phyloP scores from a whole-genome alignment of 352 stramenopile species.

The Phytophthora podocarpi region DNA sequence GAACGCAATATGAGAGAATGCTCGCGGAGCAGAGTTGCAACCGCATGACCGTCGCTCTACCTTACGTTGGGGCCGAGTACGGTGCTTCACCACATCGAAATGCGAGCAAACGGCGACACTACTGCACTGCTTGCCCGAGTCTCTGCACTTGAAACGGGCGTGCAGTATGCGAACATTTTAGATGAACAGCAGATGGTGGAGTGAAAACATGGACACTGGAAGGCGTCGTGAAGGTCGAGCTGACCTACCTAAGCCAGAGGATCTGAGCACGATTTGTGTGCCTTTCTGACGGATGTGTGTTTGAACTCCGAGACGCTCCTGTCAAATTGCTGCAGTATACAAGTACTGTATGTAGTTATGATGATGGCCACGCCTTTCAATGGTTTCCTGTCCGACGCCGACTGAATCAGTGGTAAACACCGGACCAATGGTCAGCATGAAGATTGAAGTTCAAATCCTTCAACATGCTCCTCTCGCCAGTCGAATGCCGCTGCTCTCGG shows the following conservation, averaged over 20 bases:
- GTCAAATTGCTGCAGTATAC: no score
- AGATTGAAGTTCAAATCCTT: slow-evolving; percentile 27
- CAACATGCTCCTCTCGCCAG: slow-evolving; percentile 18
- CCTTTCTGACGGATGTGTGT: slow-evolving; percentile 19
- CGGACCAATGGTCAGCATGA: slow-evolving; percentile 12
- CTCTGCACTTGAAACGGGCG: slow-evolving; percentile 47
- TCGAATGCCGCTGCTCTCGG: no score
- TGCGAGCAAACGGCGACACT: slow-evolving; percentile 49
- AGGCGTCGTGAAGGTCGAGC: slow-evolving; percentile 39
- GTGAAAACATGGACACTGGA: slow-evolving; percentile 44
- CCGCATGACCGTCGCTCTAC: slow-evolving; percentile 73
- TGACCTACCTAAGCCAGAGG: slow-evolving; percentile 54
- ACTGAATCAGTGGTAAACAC: slow-evolving; percentile 7
- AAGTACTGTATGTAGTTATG: background rate
- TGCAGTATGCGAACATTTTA: slow-evolving; percentile 48
- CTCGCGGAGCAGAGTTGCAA: slow-evolving; percentile 62
- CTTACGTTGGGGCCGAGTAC: slow-evolving; percentile 61
- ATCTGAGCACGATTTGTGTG: slow-evolving; percentile 90
- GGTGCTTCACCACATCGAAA: slow-evolving; percentile 65
- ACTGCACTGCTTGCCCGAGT: slow-evolving; percentile 39
- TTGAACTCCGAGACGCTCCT: no score
- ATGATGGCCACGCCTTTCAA: background rate
- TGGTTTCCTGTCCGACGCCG: no score
- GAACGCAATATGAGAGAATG: slow-evolving; percentile 70
- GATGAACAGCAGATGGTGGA: slow-evolving; percentile 26